These are phyloP conservation scores for Kingdonia uniflora DNA, from an alignment of 164 flowering plant species.

Conservation along the genomic window DNA sequence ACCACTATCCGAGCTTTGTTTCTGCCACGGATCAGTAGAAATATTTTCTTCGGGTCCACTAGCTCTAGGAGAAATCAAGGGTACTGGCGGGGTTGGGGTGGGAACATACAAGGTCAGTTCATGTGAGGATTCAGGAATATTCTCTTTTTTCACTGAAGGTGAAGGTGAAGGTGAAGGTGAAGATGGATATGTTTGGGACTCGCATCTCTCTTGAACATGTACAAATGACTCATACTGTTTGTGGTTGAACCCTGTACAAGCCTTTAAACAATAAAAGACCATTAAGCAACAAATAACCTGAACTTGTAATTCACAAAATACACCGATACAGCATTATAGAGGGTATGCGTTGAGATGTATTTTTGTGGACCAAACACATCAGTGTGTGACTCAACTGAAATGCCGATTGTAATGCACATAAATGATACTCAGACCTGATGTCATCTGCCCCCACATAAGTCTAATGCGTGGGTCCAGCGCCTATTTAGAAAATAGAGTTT, in stretches of 20 bases:
- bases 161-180: slow-evolving; percentile 27
- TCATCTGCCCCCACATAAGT: too few relatives aligned
- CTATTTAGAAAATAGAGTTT: too few relatives aligned
- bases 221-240: slow-evolving; percentile 25
- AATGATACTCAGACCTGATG: too few relatives aligned
- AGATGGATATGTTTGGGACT: slow-evolving; percentile 23
- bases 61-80: slow-evolving; percentile 20
- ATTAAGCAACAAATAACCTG: too few relatives aligned
- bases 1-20: slow-evolving; percentile 13
- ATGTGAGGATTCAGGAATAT: slow-evolving; percentile 26
- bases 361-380: too few relatives aligned
- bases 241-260: slow-evolving; percentile 32
- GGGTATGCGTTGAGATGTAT: too few relatives aligned
- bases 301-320: too few relatives aligned
- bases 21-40: slow-evolving; percentile 17
- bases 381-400: too few relatives aligned
- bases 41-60: slow-evolving; percentile 20
- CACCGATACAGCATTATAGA: too few relatives aligned
- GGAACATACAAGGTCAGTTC: slow-evolving; percentile 31
- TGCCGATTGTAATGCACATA: too few relatives aligned
- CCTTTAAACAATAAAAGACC: slow-evolving; percentile 12
- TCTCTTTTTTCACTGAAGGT: slow-evolving; percentile 29
- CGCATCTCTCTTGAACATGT: slow-evolving; percentile 35
- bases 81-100: slow-evolving; percentile 12
- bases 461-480: too few relatives aligned